Evolutionary conservation across 106 monocot genomes (phyloP).

Genomic region (Allium fistulosum): DNA sequence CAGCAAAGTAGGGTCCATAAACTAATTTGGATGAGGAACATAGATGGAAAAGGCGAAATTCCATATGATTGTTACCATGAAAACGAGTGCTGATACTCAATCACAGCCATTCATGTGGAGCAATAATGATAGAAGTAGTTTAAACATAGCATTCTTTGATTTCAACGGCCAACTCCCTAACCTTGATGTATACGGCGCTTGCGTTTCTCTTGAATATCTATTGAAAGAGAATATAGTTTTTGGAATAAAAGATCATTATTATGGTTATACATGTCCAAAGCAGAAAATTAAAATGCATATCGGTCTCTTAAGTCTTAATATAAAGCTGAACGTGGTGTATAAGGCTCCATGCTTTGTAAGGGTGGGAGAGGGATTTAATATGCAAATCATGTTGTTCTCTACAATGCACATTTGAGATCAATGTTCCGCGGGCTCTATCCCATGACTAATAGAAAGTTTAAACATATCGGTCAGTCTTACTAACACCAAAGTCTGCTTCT

Average conservation of each 20-base stretch:
- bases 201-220: neutral
- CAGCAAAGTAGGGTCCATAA: conserved; percentile 10
- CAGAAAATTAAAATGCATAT: too few relatives aligned
- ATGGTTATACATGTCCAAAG: neutral
- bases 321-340: too few relatives aligned
- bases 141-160: too few relatives aligned
- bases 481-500: neutral
- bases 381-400: too few relatives aligned
- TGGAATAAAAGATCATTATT: neutral
- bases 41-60: conserved; percentile 6
- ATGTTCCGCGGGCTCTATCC: neutral
- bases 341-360: neutral
- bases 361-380: too few relatives aligned
- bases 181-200: neutral
- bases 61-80: conserved; percentile 10
- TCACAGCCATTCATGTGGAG: conserved; percentile 1
- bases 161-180: neutral
- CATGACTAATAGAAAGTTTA: neutral
- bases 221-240: neutral
- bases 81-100: conserved; percentile 12
- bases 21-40: conserved; percentile 1
- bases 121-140: neutral
- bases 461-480: neutral
- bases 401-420: too few relatives aligned
- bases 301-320: too few relatives aligned